Base-by-base conservation (phyloP, 176 grass and related monocot species). In the Otatea glauca region DNA sequence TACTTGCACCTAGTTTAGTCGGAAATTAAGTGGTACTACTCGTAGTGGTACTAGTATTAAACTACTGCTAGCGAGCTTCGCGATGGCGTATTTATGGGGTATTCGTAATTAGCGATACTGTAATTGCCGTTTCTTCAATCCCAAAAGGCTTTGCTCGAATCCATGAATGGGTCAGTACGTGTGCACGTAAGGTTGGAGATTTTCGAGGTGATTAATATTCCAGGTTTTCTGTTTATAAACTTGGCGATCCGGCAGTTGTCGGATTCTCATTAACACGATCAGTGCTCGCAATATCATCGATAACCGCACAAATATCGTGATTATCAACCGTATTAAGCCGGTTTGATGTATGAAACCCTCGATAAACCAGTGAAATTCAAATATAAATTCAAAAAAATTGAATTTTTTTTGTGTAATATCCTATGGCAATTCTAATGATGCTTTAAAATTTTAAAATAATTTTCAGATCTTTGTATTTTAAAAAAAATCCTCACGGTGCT, bases 151-250 rank as follows among this genome's bases (percentile, higher is more conserved):
- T 25, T 61, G 63, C 32, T 49, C 34, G 5, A 7, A 65, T 54
- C 20, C 38, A 27, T 23, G 59, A 32, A 49, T 39, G 3, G 76
- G 75, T 11, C 66, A 27, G 65, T 48, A 14, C 56, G 70, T 84
- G 74, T 63, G 13, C 70, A 72, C 69, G 34, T 43, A 43, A 11
- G 23, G 23, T 15, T 68, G 70, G 77, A 38, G 42, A 42, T 69
- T 75, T 68, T 32, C 77, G 71, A 81, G 83, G 25, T 1, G 67
- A 56, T 63, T 38, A 41, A 13, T 61, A 61, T 4, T 61, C 4
- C 9, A 61, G 23, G 59, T 25, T 25, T 12, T 25, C 58, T 25
- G 9, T 61, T 61, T 25, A 61, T 37, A 35, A 49, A 41, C 78
- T 11, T 15, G 4, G 0, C 8, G 53, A 17, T 13, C 38, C 67